Evolutionary conservation across 495 filamentous ascomycete species (phyloP).

Genomic region (Parathielavia hyrcaniae): DNA sequence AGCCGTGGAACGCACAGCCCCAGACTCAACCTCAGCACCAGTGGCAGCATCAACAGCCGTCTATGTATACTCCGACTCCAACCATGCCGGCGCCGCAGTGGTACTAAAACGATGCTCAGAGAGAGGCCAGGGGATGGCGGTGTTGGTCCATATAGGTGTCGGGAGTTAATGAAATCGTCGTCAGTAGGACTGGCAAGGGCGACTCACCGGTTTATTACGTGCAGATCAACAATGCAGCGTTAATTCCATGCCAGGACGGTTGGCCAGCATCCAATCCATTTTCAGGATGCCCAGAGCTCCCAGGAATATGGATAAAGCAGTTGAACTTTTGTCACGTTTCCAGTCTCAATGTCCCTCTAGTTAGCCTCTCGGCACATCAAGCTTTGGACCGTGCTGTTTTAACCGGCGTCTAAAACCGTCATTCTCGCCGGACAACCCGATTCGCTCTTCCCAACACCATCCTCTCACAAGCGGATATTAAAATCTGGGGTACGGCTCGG

Average conservation of each 20-base stretch:
- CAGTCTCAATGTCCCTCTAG: too few relatives aligned
- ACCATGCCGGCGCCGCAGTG: too few relatives aligned
- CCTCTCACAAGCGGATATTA: conserved; percentile 26
- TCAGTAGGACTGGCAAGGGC: background rate
- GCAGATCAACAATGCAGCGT: background rate
- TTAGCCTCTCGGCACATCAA: too few relatives aligned
- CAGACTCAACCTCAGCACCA: too few relatives aligned
- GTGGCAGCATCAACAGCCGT: too few relatives aligned
- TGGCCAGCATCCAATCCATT: background rate
- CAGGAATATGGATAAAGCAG: background rate
- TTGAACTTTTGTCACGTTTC: too few relatives aligned
- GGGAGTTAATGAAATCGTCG: background rate
- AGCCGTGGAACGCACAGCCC: too few relatives aligned
- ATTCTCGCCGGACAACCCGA: conserved; percentile 22
- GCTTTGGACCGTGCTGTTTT: conserved; percentile 6
- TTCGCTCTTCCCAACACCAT: conserved; percentile 13
- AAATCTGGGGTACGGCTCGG: conserved; percentile 25
- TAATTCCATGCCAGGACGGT: background rate
- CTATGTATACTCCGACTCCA: too few relatives aligned
- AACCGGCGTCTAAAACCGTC: conserved; percentile 15
- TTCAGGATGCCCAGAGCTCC: background rate
- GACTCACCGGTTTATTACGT: background rate
- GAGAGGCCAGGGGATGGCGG: too few relatives aligned
- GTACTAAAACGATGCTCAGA: too few relatives aligned
- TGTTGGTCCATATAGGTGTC: too few relatives aligned